Evolutionary conservation across 1,139 yeast genomes (phyloP).

Genomic region (Kurtzmaniella quercitrusa): DNA sequence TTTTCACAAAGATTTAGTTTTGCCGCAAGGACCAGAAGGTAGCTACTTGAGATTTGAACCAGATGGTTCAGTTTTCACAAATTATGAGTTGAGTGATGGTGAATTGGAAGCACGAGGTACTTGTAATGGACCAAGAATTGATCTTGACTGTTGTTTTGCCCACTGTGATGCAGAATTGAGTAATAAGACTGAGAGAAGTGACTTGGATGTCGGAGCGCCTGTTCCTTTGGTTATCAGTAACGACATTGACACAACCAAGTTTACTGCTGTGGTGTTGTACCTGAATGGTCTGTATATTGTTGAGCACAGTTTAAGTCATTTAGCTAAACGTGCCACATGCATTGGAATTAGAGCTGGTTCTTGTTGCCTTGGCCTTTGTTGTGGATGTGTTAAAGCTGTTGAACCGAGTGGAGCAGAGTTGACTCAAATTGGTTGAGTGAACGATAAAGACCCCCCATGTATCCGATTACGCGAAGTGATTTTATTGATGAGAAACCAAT

Average conservation of each 20-base stretch:
- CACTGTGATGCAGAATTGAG: background rate
- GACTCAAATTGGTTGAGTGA: no score
- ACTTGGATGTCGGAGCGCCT: no score
- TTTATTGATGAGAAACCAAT: no score
- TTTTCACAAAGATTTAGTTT: background rate
- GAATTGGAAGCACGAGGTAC: background rate
- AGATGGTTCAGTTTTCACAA: background rate
- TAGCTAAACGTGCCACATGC: no score
- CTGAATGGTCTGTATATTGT: background rate
- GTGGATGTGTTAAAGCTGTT: no score
- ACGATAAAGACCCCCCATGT: no score
- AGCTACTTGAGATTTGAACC: background rate
- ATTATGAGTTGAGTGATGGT: background rate
- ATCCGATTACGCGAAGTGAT: no score
- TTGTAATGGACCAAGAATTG: background rate
- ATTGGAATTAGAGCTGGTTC: no score
- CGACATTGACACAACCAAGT: background rate
- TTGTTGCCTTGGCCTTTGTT: no score
- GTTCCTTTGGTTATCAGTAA: background rate
- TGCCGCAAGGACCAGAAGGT: background rate
- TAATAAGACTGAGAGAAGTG: background rate
- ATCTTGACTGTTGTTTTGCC: background rate
- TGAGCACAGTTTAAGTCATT: background rate
- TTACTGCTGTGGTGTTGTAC: background rate
- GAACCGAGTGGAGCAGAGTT: no score